Evolutionary conservation across 2,329 filamentous ascomycete species (phyloP).

Genomic region (Neopestalotiopsis sp.): DNA sequence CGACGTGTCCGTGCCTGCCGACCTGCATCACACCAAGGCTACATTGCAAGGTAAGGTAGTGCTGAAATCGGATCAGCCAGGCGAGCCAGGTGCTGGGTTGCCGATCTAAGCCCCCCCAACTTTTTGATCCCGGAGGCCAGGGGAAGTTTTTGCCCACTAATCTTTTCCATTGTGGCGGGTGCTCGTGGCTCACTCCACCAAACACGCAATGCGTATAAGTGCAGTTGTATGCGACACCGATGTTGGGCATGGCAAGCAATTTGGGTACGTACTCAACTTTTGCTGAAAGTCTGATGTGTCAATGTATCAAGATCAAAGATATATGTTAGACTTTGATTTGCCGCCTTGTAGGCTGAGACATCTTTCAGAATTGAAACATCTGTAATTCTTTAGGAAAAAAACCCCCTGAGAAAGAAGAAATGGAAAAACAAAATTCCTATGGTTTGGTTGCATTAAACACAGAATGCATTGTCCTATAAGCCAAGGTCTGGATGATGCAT

Average conservation of each 20-base stretch:
- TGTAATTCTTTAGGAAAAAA: background rate
- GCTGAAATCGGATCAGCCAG: background rate
- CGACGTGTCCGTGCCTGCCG: slow-evolving; percentile 6
- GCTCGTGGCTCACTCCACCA: too few species aligned
- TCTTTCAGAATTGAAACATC: background rate
- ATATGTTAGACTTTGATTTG: background rate
- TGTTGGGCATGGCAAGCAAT: background rate
- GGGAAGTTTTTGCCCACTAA: too few species aligned
- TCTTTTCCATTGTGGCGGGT: too few species aligned
- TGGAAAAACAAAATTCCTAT: background rate
- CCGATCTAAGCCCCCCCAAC: too few species aligned
- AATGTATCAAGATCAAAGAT: background rate
- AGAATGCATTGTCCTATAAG: too few species aligned
- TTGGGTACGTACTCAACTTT: background rate
- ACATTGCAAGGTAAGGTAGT: background rate
- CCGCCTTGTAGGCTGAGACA: background rate
- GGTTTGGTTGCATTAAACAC: background rate
- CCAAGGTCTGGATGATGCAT: too few species aligned
- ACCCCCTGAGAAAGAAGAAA: background rate
- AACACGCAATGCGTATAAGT: too few species aligned
- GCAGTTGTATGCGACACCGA: background rate
- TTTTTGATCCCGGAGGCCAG: too few species aligned
- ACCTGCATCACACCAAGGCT: background rate
- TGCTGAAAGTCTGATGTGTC: background rate
- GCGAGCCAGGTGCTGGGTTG: too few species aligned